Evolutionary conservation across 345 rosid genomes (phyloP), one percentile per base, ranked within the genome.

Genomic region (Arabis alpina): DNA sequence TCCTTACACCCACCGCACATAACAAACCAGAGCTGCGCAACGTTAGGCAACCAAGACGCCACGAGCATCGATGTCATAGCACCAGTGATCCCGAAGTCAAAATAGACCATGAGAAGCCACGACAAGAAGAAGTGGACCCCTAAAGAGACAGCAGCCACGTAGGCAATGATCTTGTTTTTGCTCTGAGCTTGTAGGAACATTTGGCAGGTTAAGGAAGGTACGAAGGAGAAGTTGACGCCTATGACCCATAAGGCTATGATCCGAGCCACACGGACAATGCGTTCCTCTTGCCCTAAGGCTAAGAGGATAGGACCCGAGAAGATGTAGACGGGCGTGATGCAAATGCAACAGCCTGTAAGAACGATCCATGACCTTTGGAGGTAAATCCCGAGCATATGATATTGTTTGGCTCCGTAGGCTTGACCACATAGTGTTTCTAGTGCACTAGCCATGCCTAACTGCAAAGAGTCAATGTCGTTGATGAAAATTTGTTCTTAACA

Each of bases 361-460:
- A 89, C 82, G 39, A 83, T 67, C 91, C 96, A 91, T 14, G 96
- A 91, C 56, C 97, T 68, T 72, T 91, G 96, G 37, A 91, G 88
- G 50, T 88, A 88, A 8, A 91, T 42, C 13, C 93, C 97, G 2
- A 87, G 82, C 97, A 88, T 88, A 70, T 85, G 91, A 61, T 82
- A 70, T 32, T 82, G 93, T 70, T 82, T 80, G 3, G 96, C 91
- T 2, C 97, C 90, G 19, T 48, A 91, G 7, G 96, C 83, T 76
- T 91, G 90, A 39, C 97, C 97, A 32, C 96, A 91, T 8, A 91
- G 74, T 9, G 96, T 91, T 77, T 88, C 90, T 61, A 87, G 57
- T 9, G 87, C 91, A 54, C 91, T 86, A 9, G 95, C 84, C 97
- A 88, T 88, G 2, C 93, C 97, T 41, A 87, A 61, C 93, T 91